Evolutionary conservation across 2,329 filamentous ascomycete genomes (phyloP), one percentile per base, ranked within the genome.

Genomic region (Fusarium sp.): DNA sequence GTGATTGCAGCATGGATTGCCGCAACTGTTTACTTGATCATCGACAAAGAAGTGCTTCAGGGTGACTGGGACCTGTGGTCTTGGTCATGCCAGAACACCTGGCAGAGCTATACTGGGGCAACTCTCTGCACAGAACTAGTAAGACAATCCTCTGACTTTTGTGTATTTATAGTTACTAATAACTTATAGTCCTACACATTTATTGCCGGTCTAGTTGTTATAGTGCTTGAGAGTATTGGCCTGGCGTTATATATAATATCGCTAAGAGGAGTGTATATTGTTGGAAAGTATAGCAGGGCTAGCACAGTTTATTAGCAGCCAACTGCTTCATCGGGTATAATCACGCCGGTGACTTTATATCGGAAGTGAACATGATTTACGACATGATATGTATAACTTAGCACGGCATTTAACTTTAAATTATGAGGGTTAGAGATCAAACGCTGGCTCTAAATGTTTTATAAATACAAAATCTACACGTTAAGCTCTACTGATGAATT

Each of bases 1-100:
- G 22, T 38, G 1, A 48, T 54, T 7, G 35, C 54, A 17, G 54
- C 45, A 5, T 68, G 65, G 65, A n/a, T 67, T 3, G 31, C 22
- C 5, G 63, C 55, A 12, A 38, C 63, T 1, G 11, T 67, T 4
- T 68, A 68, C 47, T 33, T 68, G 5, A 48, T 68, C 2, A 22
- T 68, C 3, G 65, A 68, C 6, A 68, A 68, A 11, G 63, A 68
- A 22, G 51, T 67, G 0, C 47, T 68, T 1, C 28, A 31, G 5
- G 33, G 47, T 20, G 31, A 67, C 3, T 60, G 63, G 54, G 65
- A 68, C 9, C 47, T 68, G 9, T 68, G 65, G 65, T 67, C 63
- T 24, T 68, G 65, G 65, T 67, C 65, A 1, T 68, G 65, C 20
- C 63, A 52, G 7, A 68, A 62, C 7, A 61, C 65, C 0, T 12